A percentile compares a stretch with the other conserved stretches of the same genome.
These are phyloP conservation scores for Cerioporus squamosus DNA, from an alignment of 1,284 basidiomycete species.

Conservation along the genomic window DNA sequence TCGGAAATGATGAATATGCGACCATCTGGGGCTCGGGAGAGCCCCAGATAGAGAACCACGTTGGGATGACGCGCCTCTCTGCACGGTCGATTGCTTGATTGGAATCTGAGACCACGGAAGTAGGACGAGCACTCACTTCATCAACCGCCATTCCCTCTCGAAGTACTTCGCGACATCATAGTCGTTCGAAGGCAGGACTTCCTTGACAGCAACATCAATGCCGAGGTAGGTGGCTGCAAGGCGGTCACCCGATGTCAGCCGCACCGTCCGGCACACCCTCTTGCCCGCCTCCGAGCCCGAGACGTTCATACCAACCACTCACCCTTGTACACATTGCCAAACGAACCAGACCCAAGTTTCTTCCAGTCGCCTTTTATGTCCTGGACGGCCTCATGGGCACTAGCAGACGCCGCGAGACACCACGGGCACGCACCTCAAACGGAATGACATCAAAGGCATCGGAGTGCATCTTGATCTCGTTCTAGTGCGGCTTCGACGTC, in stretches of 20 bases:
- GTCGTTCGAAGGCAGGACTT: constrained; percentile 86
- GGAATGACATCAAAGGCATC: constrained; percentile 86
- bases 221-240: constrained; percentile 84
- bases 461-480: constrained; percentile 37
- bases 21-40: constrained; percentile 87
- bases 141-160: constrained; percentile 95
- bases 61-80: constrained; percentile 89
- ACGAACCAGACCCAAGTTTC: constrained; percentile 88
- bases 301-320: neutral
- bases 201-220: constrained; percentile 96
- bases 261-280: constrained; percentile 6
- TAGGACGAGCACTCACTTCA: constrained; percentile 61
- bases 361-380: constrained; percentile 90
- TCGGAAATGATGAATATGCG: constrained; percentile 91
- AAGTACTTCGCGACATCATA: constrained; percentile 98
- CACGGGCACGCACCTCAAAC: constrained; percentile 58
- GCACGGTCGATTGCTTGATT: constrained; percentile 5
- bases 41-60: constrained; percentile 92
- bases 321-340: constrained; percentile 94
- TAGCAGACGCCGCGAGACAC: neutral
- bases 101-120: neutral
- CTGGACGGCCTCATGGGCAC: constrained; percentile 43
- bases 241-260: constrained; percentile 1
- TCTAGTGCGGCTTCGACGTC: neutral
- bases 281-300: neutral